These are phyloP conservation scores for Amaranthus hypochondriacus DNA, from an alignment of 148 eudicot genomes.

Conservation along the genomic window DNA sequence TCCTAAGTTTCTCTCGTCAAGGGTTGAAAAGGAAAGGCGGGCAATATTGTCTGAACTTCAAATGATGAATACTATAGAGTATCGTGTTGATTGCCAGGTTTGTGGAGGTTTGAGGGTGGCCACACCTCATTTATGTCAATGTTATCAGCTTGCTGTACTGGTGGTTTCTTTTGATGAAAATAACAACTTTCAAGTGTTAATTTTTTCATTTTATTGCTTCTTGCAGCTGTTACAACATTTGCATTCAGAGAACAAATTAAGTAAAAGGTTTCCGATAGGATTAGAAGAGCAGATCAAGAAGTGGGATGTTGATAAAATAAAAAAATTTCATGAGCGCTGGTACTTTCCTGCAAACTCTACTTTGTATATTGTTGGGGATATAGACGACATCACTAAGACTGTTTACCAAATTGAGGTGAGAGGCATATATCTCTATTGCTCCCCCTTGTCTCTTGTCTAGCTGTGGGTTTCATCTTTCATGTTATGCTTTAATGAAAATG, in stretches of 20 bases:
- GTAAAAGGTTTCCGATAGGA: constrained; percentile 95
- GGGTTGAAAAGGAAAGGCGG: constrained; percentile 98
- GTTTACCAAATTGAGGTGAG: constrained; percentile 85
- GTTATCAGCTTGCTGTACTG: constrained; percentile 1
- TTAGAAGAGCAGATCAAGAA: constrained; percentile 97
- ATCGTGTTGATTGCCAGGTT: constrained; percentile 99
- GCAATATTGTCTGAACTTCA: constrained; percentile 97
- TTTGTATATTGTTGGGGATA: constrained; percentile 92
- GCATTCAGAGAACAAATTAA: constrained; percentile 98
- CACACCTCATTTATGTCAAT: background rate
- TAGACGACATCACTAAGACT: constrained; percentile 71
- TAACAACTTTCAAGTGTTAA: constrained; percentile 7
- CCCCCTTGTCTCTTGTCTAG: background rate
- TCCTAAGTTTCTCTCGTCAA: constrained; percentile 89
- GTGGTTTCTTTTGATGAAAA: constrained; percentile 1
- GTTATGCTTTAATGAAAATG: constrained; percentile 12
- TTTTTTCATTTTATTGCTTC: constrained; percentile 14
- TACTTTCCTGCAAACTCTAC: constrained; percentile 98
- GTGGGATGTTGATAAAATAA: constrained; percentile 98
- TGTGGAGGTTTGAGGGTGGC: constrained; percentile 1
- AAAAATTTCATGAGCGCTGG: constrained; percentile 97
- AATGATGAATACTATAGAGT: constrained; percentile 99
- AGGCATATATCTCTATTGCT: constrained; percentile 16
- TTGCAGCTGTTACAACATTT: constrained; percentile 81
- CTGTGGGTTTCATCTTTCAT: constrained; percentile 13